phyloP scores from a whole-genome alignment of 2,329 filamentous ascomycete genomes.

The Curvularia spicifera region DNA sequence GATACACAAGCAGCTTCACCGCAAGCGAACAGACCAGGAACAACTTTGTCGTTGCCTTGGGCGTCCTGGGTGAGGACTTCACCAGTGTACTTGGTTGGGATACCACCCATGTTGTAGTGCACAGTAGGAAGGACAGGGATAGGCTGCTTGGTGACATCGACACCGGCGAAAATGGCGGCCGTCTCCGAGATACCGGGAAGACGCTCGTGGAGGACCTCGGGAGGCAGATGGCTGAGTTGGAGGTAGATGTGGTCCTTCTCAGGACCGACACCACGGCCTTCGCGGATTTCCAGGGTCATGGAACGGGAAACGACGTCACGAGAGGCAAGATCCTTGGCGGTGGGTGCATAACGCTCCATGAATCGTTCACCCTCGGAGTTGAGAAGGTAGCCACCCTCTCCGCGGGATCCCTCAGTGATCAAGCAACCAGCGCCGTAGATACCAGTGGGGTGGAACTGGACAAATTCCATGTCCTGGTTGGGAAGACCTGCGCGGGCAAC shows the following conservation, averaged over 20 bases:
- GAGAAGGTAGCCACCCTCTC: conserved; percentile 96
- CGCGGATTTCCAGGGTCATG: conserved; percentile 98
- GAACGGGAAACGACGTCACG: conserved; percentile 96
- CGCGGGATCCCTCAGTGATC: conserved; percentile 97
- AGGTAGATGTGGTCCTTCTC: conserved; percentile 99
- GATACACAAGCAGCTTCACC: conserved; percentile 98
- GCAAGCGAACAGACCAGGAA: conserved; percentile 93
- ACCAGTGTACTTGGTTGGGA: conserved; percentile 95
- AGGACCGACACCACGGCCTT: conserved; percentile 93
- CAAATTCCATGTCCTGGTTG: conserved; percentile 99
- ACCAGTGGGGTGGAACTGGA: conserved; percentile 98
- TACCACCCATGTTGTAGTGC: conserved; percentile 99
- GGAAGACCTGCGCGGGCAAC: conserved; percentile 95
- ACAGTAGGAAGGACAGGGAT: conserved; percentile 96
- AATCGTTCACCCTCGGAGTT: conserved; percentile 99
- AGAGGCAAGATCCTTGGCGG: conserved; percentile 94
- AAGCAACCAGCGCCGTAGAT: conserved; percentile 96
- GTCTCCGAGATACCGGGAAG: conserved; percentile 99
- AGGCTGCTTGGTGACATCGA: conserved; percentile 95
- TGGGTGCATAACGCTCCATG: conserved; percentile 98
- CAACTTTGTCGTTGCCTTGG: conserved; percentile 86
- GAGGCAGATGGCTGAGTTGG: conserved; percentile 91
- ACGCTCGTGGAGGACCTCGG: conserved; percentile 92
- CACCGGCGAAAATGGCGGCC: conserved; percentile 93
- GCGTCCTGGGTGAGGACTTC: conserved; percentile 91